Evolutionary conservation across 768 basidiomycete genomes (phyloP).

Genomic region (Heimioporus sp.): DNA sequence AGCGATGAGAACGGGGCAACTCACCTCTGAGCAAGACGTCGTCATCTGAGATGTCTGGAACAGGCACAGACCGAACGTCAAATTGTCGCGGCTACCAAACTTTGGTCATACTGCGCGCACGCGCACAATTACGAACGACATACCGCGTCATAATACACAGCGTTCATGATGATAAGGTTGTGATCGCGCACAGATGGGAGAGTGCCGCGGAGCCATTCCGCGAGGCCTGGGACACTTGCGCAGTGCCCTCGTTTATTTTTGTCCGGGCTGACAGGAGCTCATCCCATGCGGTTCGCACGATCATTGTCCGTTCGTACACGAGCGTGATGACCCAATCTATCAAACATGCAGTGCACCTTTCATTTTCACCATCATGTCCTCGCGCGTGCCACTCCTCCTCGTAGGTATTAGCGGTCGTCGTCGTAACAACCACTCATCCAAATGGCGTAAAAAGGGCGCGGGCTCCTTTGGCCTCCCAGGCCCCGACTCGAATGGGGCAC

Average conservation of each 20-base stretch:
- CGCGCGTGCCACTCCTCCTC: conserved; percentile 10
- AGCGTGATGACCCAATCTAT: too few relatives aligned
- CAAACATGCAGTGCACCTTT: neutral
- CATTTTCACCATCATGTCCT: neutral
- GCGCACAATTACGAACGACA: conserved; percentile 23
- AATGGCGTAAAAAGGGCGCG: conserved; percentile 13
- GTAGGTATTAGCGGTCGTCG: neutral
- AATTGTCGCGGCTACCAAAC: conserved; percentile 58
- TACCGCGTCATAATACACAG: conserved; percentile 47
- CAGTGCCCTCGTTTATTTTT: too few relatives aligned
- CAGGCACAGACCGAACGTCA: conserved; percentile 62
- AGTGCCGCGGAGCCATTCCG: neutral
- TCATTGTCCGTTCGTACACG: too few relatives aligned
- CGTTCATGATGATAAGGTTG: conserved; percentile 37
- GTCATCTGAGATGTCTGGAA: conserved; percentile 62
- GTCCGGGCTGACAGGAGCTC: too few relatives aligned
- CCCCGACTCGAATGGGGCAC: conserved; percentile 18
- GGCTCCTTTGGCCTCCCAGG: conserved; percentile 20
- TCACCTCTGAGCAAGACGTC: conserved; percentile 75
- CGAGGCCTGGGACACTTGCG: too few relatives aligned
- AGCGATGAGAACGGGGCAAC: conserved; percentile 1
- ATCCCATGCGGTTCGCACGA: too few relatives aligned
- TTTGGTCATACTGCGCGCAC: too few relatives aligned
- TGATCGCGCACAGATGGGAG: too few relatives aligned
- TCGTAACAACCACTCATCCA: neutral